phyloP scores from a whole-genome alignment of 2,329 filamentous ascomycete genomes.

The Pseudocercospora pini-densiflorae region DNA sequence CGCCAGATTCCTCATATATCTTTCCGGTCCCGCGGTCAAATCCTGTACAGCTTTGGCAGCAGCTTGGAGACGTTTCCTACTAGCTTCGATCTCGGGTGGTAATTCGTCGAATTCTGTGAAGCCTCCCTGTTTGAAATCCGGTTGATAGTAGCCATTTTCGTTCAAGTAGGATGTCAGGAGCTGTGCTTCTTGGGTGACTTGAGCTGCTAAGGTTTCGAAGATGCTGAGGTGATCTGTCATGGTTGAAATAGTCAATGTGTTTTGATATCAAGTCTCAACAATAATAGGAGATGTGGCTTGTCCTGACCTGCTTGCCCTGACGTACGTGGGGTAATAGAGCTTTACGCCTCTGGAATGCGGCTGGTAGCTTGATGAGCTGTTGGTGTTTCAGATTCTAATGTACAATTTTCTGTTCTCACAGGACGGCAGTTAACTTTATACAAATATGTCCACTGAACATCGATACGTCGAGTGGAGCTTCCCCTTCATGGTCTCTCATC shows the following conservation, averaged over 20 bases:
- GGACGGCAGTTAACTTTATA: not conserved
- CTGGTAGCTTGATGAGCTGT: not conserved
- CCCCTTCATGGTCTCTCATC: constrained; percentile 40
- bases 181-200: not conserved
- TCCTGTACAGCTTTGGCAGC: constrained; percentile 11
- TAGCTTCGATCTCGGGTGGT: not conserved
- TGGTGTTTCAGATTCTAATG: constrained; percentile 8
- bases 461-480: not conserved
- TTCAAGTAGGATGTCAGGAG: not conserved
- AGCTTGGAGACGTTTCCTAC: constrained; percentile 1
- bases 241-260: not conserved
- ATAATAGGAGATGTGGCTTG: not conserved
- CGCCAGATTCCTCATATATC: not conserved
- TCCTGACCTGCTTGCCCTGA: not conserved
- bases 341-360: constrained; percentile 5
- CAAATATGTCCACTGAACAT: not conserved
- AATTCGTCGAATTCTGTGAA: constrained; percentile 10
- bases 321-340: not conserved
- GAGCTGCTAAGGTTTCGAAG: not conserved
- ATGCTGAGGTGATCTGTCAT: not conserved
- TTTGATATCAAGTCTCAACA: not conserved
- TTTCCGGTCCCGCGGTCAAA: not conserved
- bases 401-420: not conserved
- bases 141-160: constrained; percentile 8
- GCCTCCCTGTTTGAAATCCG: constrained; percentile 3